Percentiles rank a stretch among this genome's conserved stretches.
Evolutionary conservation across 805 yeast species (phyloP).

Genomic region (Saccharomycopsis sp.): DNA sequence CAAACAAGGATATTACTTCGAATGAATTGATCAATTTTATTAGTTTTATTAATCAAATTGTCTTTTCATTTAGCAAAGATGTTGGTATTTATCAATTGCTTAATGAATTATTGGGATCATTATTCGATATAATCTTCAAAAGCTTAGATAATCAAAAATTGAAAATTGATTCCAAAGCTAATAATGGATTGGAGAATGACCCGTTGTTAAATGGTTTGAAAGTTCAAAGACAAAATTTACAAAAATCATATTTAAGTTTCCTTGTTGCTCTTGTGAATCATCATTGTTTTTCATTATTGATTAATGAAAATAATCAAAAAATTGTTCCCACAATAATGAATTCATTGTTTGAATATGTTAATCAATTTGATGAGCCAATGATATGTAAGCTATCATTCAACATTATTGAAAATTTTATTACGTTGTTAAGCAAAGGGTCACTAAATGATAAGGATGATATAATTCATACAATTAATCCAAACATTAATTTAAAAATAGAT

Average conservation of each 20-base stretch:
- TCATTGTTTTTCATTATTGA: slow-evolving; percentile 68
- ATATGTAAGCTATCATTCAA: slow-evolving; percentile 64
- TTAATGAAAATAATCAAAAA: slow-evolving; percentile 58
- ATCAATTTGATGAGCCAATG: slow-evolving; percentile 54
- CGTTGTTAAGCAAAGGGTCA: slow-evolving; percentile 60
- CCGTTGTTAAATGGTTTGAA: slow-evolving; percentile 7
- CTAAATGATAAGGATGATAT: slow-evolving; percentile 57
- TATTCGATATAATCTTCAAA: slow-evolving; percentile 54
- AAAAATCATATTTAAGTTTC: slow-evolving; percentile 63
- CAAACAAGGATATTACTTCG: slow-evolving; percentile 47
- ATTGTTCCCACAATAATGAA: slow-evolving; percentile 55
- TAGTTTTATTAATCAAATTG: slow-evolving; percentile 80
- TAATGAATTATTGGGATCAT: slow-evolving; percentile 67
- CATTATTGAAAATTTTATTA: slow-evolving; percentile 57
- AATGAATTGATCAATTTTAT: slow-evolving; percentile 74
- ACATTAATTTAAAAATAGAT: slow-evolving; percentile 43
- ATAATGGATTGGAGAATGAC: slow-evolving; percentile 17
- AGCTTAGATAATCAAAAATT: slow-evolving; percentile 38
- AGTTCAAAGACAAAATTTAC: slow-evolving; percentile 35
- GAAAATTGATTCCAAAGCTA: slow-evolving; percentile 31
- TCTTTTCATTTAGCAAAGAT: slow-evolving; percentile 66
- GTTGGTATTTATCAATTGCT: slow-evolving; percentile 65
- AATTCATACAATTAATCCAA: slow-evolving; percentile 33
- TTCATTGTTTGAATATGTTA: slow-evolving; percentile 58
- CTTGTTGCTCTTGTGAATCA: slow-evolving; percentile 67